Evolutionary conservation across 768 basidiomycete genomes (phyloP).

Genomic region (Lanmaoa pseudosensibilis): DNA sequence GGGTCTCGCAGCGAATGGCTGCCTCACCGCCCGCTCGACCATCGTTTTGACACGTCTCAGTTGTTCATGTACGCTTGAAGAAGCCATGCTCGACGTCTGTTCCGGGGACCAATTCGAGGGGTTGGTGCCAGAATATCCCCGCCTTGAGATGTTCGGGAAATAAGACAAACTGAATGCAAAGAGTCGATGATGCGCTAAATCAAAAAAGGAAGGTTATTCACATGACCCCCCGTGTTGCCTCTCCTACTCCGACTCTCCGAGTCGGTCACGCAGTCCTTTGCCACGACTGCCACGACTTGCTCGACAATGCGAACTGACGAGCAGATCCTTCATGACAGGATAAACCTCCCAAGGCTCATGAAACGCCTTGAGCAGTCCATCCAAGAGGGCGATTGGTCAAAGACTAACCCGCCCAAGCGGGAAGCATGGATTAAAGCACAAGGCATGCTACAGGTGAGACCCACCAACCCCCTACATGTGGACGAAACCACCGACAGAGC

Average conservation of each 20-base stretch:
- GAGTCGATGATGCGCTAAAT: slow-evolving; percentile 12
- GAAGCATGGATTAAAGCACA: slow-evolving; percentile 57
- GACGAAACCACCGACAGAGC: background rate
- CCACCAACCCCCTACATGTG: background rate
- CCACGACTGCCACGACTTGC: slow-evolving; percentile 3
- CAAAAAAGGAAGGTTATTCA: slow-evolving; percentile 27
- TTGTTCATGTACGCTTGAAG: slow-evolving; percentile 20
- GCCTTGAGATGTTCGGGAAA: background rate
- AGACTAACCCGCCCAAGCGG: slow-evolving; percentile 23
- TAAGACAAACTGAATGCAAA: slow-evolving; percentile 5
- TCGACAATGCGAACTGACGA: slow-evolving; percentile 32
- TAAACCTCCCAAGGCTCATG: slow-evolving; percentile 65
- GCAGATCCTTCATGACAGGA: slow-evolving; percentile 53
- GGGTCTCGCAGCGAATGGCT: slow-evolving; percentile 38
- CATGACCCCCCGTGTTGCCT: slow-evolving; percentile 8
- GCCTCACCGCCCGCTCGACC: slow-evolving; percentile 46
- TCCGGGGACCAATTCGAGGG: background rate
- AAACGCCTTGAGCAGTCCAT: slow-evolving; percentile 59
- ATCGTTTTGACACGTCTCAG: slow-evolving; percentile 30
- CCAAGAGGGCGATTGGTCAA: slow-evolving; percentile 36
- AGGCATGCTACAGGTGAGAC: slow-evolving; percentile 53
- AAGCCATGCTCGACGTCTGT: slow-evolving; percentile 18
- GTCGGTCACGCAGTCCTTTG: background rate
- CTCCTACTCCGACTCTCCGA: too few relatives aligned
- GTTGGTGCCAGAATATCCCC: background rate